Conservation (phyloP, 106 monocot genomes). For the Allium fistulosum region DNA sequence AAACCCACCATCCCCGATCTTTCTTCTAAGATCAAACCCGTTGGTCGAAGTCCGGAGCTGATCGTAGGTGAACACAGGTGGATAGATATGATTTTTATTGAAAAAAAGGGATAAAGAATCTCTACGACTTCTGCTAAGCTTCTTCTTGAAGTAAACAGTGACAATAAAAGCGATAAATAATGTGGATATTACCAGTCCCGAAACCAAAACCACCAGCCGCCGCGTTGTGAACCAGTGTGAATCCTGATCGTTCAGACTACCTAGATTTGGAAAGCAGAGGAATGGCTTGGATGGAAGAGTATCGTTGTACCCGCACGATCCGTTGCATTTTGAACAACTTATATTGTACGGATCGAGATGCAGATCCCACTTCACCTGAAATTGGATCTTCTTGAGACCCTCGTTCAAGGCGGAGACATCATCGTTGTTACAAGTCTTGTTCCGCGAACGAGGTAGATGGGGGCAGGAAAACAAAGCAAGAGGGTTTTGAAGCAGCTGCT, state of each 20-base stretch:
- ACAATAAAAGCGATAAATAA: conserved; percentile 17
- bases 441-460: background rate
- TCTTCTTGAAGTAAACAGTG: conserved; percentile 11
- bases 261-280: conserved; percentile 25
- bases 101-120: conserved; percentile 19
- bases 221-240: too few relatives aligned
- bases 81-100: conserved; percentile 28
- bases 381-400: conserved; percentile 15
- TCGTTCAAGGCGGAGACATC: background rate
- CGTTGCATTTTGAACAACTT: conserved; percentile 27
- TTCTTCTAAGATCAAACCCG: conserved; percentile 49
- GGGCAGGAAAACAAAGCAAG: conserved; percentile 22
- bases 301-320: conserved; percentile 49
- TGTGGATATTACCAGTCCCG: conserved; percentile 18
- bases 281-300: conserved; percentile 37
- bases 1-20: conserved; percentile 85
- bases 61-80: conserved; percentile 63
- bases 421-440: too few relatives aligned
- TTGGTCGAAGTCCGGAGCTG: conserved; percentile 48
- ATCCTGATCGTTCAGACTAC: background rate
- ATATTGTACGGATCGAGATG: conserved; percentile 31
- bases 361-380: conserved; percentile 29
- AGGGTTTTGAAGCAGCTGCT: conserved; percentile 13
- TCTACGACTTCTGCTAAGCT: background rate
- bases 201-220: conserved; percentile 14